These are phyloP conservation scores for Trichaptum fuscoviolaceum DNA, from an alignment of 768 basidiomycete species.

Conservation along the genomic window DNA sequence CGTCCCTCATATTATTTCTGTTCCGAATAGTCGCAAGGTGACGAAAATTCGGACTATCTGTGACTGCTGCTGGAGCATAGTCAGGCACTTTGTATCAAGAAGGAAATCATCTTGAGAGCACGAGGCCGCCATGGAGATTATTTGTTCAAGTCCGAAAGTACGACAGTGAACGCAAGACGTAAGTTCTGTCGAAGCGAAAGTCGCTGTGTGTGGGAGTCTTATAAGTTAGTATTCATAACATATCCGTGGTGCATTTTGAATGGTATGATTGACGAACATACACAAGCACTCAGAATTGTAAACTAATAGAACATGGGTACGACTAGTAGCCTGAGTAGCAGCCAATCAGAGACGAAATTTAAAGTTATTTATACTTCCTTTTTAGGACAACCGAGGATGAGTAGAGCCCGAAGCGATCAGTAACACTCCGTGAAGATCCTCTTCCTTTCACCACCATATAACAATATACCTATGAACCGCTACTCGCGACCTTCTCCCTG, in stretches of 20 bases:
- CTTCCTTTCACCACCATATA: neutral
- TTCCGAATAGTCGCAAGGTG: neutral
- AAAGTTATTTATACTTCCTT: neutral
- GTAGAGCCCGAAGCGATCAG: neutral
- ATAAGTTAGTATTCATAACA: too few relatives aligned
- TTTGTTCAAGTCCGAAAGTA: neutral
- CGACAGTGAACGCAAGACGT: neutral
- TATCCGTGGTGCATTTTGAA: too few relatives aligned
- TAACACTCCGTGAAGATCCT: neutral
- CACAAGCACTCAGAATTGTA: too few relatives aligned
- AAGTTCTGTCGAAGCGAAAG: neutral
- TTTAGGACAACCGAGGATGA: neutral
- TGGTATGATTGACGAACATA: too few relatives aligned
- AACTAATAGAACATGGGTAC: too few relatives aligned
- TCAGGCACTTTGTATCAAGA: neutral
- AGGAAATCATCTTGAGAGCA: neutral
- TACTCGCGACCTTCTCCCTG: neutral
- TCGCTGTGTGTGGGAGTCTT: too few relatives aligned
- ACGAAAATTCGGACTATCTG: neutral
- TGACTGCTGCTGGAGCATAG: neutral
- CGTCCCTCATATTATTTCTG: neutral
- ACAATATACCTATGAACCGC: neutral
- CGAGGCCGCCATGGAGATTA: too few relatives aligned
- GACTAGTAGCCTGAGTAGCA: too few relatives aligned
- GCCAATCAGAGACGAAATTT: too few relatives aligned